These are phyloP conservation scores for Anthoceros angustus DNA, from an alignment of 225 moss, liverwort and hornwort species.

Conservation along the genomic window DNA sequence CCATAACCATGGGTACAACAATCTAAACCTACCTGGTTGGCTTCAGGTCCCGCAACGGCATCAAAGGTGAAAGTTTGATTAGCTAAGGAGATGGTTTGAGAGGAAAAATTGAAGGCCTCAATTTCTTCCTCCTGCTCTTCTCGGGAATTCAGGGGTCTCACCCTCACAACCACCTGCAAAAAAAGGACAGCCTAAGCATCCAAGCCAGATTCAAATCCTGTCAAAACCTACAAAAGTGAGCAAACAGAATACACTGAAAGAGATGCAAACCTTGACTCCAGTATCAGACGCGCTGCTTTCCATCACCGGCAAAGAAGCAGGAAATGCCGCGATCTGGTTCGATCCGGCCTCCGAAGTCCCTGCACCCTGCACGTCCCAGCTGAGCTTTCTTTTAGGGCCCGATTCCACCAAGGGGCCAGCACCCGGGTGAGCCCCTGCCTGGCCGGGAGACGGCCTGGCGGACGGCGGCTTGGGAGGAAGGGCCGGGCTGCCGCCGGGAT, in stretches of 20 bases:
- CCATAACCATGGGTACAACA: background rate
- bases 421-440: conserved; percentile 11
- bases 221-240: background rate
- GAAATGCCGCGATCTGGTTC: background rate
- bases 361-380: conserved; percentile 23
- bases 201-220: background rate
- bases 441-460: conserved; percentile 33
- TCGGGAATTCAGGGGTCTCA: conserved; percentile 53
- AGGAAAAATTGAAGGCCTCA: conserved; percentile 45
- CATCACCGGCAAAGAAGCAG: conserved; percentile 1
- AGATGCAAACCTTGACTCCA: conserved; percentile 53
- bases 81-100: conserved; percentile 35
- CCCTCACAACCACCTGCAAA: conserved; percentile 63
- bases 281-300: conserved; percentile 34
- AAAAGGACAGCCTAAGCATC: background rate
- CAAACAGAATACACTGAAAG: background rate
- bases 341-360: conserved; percentile 15
- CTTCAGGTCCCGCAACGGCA: conserved; percentile 33
- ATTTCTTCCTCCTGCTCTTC: conserved; percentile 58
- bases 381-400: conserved; percentile 45
- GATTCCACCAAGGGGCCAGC: conserved; percentile 19
- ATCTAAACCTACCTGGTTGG: background rate
- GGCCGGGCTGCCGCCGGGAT: conserved; percentile 34
- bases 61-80: conserved; percentile 85
- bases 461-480: conserved; percentile 40